Evolutionary conservation across 129 eudicot genomes (phyloP).

Genomic region (Chrysanthemum makinoi): DNA sequence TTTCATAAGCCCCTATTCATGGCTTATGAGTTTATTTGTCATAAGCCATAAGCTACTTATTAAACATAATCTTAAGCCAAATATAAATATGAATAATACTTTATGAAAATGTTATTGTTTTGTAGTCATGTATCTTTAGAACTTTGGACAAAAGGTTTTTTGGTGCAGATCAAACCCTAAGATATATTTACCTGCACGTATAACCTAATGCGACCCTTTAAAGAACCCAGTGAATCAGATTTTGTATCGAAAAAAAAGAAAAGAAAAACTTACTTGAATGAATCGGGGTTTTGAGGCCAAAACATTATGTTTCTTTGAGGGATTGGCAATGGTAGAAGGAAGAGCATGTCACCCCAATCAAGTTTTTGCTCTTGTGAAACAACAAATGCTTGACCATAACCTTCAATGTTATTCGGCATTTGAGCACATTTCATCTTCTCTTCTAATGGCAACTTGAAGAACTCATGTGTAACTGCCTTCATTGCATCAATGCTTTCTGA

Average conservation of each 20-base stretch:
- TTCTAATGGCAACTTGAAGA: conserved; percentile 48
- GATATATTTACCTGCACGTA: no score
- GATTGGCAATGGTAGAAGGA: conserved; percentile 32
- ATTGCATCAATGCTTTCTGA: conserved; percentile 39
- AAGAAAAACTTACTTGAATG: conserved; percentile 36
- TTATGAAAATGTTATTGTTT: no score
- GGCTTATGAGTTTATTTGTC: no score
- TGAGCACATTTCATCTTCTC: conserved; percentile 53
- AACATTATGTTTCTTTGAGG: conserved; percentile 35
- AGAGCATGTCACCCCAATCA: conserved; percentile 60
- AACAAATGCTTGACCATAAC: conserved; percentile 58
- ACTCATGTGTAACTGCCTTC: conserved; percentile 44
- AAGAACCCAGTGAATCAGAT: background rate
- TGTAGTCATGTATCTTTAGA: no score
- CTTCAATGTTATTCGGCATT: conserved; percentile 37
- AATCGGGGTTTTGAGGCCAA: conserved; percentile 46
- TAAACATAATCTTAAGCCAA: no score
- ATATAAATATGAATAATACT: no score
- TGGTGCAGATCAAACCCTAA: no score
- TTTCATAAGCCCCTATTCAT: no score
- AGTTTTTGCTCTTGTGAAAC: conserved; percentile 56
- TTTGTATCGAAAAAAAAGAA: background rate
- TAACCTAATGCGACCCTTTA: no score
- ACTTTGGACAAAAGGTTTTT: no score
- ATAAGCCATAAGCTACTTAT: no score